Evolutionary conservation across 345 rosid species (phyloP), one percentile per base, ranked within the genome.

Genomic region (Populus alba): DNA sequence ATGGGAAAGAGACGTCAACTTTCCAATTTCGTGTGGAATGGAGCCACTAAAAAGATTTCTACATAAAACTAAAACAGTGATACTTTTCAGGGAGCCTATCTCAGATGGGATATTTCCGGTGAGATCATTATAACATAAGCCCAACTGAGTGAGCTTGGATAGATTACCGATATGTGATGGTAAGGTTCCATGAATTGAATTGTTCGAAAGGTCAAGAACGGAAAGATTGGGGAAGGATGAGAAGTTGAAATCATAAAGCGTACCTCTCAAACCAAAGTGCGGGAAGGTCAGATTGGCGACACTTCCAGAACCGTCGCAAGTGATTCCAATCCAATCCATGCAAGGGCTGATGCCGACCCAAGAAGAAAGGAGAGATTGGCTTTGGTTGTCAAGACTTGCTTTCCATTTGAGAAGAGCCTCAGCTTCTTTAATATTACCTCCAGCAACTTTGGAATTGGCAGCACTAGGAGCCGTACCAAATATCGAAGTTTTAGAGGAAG

Each of bases 131-230:
- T 6, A 3, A 62, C 29, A 23, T 31, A 62, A 62, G 27, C 23
- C 13, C 29, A 62, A 22, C 8, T 62, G 10, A 6, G 27, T 51
- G 15, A 72, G 6, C n/a, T 51, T 72, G 22, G 74, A 69, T 53
- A 77, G 66, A 8, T 51, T 38, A 35, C 79, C 17, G 13, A 77
- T 11, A 2, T n/a, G 49, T 3, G 67, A 16, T 13, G 74, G 79
- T 15, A 77, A 57, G n/a, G 68, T 51, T 51, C 79, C 79, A 38
- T 38, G 25, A 53, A 77, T 33, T 1, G 61, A 70, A 20, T 77
- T 77, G 27, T 70, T 57, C 2, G 18, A 8, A 13, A 69, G 70
- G 33, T 25, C 41, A 6, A 77, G 61, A 20, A 6, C 9, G 3
- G 55, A 25, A 7, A 77, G 75, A 33, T 59, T 70, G 25, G 80